These are phyloP conservation scores for Mortierella sp. DNA, from an alignment of 371 early-diverging fungal genomes.

Conservation along the genomic window DNA sequence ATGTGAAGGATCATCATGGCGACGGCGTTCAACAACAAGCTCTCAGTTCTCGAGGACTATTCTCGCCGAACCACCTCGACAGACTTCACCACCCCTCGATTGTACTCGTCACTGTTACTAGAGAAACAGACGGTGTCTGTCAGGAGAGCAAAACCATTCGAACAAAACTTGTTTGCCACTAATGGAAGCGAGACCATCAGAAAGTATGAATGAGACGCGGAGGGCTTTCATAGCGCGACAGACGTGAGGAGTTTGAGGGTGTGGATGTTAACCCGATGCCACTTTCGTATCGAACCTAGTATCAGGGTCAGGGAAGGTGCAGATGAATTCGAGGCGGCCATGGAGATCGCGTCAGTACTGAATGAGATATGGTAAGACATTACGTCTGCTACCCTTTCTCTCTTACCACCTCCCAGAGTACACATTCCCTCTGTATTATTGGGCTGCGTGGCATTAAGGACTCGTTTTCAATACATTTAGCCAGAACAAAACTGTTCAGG, in stretches of 20 bases:
- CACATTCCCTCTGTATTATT: no score
- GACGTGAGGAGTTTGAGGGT: no score
- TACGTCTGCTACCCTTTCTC: no score
- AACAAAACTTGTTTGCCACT: constrained; percentile 27
- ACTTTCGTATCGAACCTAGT: constrained; percentile 9
- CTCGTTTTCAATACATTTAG: constrained; percentile 15
- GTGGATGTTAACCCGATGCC: neutral
- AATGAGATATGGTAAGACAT: constrained; percentile 48
- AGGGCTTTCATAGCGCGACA: neutral
- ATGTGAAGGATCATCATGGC: no score
- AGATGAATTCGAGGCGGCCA: constrained; percentile 34
- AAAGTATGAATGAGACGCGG: constrained; percentile 25
- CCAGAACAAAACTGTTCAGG: constrained; percentile 14
- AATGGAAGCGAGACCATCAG: constrained; percentile 24
- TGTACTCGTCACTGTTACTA: constrained; percentile 36
- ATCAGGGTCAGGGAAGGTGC: constrained; percentile 31
- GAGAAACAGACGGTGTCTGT: constrained; percentile 43
- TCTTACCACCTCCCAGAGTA: neutral
- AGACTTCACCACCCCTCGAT: constrained; percentile 38
- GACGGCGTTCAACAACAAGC: constrained; percentile 18
- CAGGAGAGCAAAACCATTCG: constrained; percentile 38
- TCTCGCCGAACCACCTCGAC: constrained; percentile 28
- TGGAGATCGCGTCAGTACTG: constrained; percentile 28
- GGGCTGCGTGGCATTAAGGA: no score
- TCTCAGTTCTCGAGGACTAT: constrained; percentile 28